These are phyloP conservation scores for Triglochin maritima DNA, from an alignment of 106 monocot species.

Conservation along the genomic window DNA sequence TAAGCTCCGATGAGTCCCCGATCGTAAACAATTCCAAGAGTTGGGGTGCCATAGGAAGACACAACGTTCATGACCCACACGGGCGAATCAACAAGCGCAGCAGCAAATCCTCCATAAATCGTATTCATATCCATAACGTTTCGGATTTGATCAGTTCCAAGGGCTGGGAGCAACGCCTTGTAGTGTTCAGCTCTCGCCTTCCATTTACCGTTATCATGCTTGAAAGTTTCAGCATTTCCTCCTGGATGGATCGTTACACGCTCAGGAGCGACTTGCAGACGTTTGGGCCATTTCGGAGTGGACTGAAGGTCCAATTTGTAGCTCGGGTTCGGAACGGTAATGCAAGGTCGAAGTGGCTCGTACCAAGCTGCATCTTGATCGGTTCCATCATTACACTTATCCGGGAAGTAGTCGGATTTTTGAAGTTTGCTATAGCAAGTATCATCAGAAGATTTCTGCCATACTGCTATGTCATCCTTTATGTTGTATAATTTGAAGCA, in stretches of 20 bases:
- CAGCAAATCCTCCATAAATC: conserved; percentile 25
- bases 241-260: conserved; percentile 18
- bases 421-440: conserved; percentile 15
- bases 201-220: conserved; percentile 24
- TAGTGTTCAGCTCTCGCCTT: conserved; percentile 18
- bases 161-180: conserved; percentile 16
- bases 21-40: conserved; percentile 24
- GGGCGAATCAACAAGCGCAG: conserved; percentile 14
- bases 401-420: conserved; percentile 5
- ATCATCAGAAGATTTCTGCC: conserved; percentile 20
- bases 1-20: conserved; percentile 20
- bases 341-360: conserved; percentile 13
- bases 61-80: conserved; percentile 32
- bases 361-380: conserved; percentile 29
- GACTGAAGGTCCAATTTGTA: conserved; percentile 13
- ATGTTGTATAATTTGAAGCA: conserved; percentile 26
- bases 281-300: conserved; percentile 22
- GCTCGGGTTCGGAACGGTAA: conserved; percentile 11
- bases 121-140: conserved; percentile 34
- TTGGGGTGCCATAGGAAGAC: conserved; percentile 21
- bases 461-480: conserved; percentile 30
- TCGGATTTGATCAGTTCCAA: conserved; percentile 18
- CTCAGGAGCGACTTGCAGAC: conserved; percentile 17
- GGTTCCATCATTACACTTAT: conserved; percentile 15
- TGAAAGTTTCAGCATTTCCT: conserved; percentile 19